phyloP scores from a whole-genome alignment of 1,284 basidiomycete species.

The Irpex lacteus region DNA sequence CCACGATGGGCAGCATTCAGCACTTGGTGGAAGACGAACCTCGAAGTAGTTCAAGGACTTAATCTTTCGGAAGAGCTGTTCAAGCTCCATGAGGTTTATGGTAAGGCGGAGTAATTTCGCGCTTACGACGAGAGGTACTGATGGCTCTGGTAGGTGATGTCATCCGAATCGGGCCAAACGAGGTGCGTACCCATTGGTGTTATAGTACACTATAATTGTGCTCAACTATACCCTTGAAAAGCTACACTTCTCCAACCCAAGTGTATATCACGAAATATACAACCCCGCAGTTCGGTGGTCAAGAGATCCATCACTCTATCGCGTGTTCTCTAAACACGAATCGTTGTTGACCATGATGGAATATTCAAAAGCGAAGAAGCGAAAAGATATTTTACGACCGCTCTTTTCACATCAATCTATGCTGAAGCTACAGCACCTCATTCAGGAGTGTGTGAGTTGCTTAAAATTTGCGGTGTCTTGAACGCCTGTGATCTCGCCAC shows the following conservation, averaged over 20 bases:
- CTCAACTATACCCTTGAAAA: conserved; percentile 7
- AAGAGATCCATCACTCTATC: conserved; percentile 29
- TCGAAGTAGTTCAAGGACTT: conserved; percentile 15
- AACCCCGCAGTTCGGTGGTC: conserved; percentile 22
- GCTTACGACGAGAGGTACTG: no score
- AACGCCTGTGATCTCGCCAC: no score
- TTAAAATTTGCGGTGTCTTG: no score
- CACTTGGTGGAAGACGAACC: conserved; percentile 18
- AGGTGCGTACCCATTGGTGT: conserved; percentile 6
- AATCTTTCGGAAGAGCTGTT: conserved; percentile 15
- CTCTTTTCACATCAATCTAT: conserved; percentile 32
- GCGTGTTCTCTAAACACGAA: conserved; percentile 20
- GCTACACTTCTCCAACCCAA: conserved; percentile 32
- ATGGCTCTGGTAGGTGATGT: conserved; percentile 15
- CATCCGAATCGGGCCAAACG: conserved; percentile 22
- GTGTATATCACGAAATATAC: conserved; percentile 31
- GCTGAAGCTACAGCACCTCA: conserved; percentile 25
- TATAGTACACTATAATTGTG: no score
- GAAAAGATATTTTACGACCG: conserved; percentile 27
- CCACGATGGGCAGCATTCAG: conserved; percentile 21
- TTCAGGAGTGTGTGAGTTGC: conserved; percentile 26
- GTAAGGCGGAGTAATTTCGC: conserved; percentile 7
- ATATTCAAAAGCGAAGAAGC: conserved; percentile 23
- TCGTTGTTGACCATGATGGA: conserved; percentile 25
- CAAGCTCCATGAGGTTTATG: conserved; percentile 21